These are phyloP conservation scores for Aspergillus conjunctus DNA, from an alignment of 495 filamentous ascomycete genomes.

Conservation along the genomic window DNA sequence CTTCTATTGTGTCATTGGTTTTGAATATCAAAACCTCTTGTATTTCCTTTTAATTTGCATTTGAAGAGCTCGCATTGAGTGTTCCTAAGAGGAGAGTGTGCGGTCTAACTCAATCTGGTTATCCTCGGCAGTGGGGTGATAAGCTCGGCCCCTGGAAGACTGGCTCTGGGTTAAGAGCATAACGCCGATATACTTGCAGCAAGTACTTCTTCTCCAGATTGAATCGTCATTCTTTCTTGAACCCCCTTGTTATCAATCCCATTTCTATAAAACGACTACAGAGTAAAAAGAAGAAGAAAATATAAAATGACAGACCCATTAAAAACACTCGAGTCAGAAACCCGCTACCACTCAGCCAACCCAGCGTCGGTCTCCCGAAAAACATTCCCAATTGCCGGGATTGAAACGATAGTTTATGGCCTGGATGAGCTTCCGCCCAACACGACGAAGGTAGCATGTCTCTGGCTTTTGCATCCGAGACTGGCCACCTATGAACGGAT, in stretches of 20 bases:
- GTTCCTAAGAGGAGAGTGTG: background rate
- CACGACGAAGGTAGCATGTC: conserved; percentile 60
- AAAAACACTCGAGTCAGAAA: conserved; percentile 32
- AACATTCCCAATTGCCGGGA: conserved; percentile 70
- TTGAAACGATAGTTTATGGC: conserved; percentile 77
- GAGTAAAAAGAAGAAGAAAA: background rate
- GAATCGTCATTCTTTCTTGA: background rate
- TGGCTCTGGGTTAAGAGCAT: background rate
- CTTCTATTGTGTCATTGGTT: background rate
- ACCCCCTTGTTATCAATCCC: background rate
- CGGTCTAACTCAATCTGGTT: background rate
- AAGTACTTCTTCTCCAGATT: background rate
- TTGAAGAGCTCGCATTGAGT: background rate
- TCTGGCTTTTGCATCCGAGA: conserved; percentile 88
- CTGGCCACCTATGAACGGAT: conserved; percentile 69
- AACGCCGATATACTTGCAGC: background rate
- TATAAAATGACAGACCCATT: conserved; percentile 42
- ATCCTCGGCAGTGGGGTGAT: background rate
- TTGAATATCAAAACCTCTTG: background rate
- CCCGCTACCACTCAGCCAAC: conserved; percentile 20
- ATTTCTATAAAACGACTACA: background rate
- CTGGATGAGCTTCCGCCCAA: conserved; percentile 65
- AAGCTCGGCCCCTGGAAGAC: background rate
- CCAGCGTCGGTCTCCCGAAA: conserved; percentile 57
- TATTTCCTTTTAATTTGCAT: background rate